Conservation (phyloP, 2,329 filamentous ascomycete species). For the Annulohypoxylon truncatum region DNA sequence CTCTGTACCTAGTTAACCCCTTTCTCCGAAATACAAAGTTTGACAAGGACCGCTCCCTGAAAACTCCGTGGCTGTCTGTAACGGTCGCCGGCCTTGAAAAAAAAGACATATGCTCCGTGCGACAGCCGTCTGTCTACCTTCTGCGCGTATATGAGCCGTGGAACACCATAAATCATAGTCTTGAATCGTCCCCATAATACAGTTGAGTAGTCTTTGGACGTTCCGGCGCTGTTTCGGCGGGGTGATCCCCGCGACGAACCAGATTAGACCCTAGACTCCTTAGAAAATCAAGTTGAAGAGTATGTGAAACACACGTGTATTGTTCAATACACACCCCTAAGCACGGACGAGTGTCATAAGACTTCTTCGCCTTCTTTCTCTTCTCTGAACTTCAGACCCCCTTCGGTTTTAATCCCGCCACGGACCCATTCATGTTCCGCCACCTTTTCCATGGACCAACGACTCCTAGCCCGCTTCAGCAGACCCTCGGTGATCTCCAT, state of each 20-base stretch:
- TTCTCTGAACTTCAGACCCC: conserved; percentile 68
- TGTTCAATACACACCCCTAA: conserved; percentile 1
- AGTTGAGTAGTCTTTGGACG: conserved; percentile 1
- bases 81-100: conserved; percentile 9
- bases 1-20: neutral
- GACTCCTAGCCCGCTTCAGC: conserved; percentile 81
- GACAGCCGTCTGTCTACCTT: conserved; percentile 22
- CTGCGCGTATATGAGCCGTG: conserved; percentile 21
- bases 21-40: conserved; percentile 15
- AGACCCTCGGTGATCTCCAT: conserved; percentile 85
- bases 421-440: conserved; percentile 80
- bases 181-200: conserved; percentile 28
- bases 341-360: conserved; percentile 44
- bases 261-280: neutral
- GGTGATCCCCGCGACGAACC: neutral
- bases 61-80: conserved; percentile 37
- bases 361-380: conserved; percentile 69
- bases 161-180: conserved; percentile 34
- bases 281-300: conserved; percentile 14
- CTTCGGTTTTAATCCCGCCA: conserved; percentile 76
- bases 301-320: conserved; percentile 5
- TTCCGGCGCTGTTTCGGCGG: neutral
- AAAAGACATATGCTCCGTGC: neutral
- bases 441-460: conserved; percentile 81
- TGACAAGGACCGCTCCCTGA: conserved; percentile 3